Evolutionary conservation across 768 basidiomycete genomes (phyloP).

Genomic region (Tulasnella sp.): DNA sequence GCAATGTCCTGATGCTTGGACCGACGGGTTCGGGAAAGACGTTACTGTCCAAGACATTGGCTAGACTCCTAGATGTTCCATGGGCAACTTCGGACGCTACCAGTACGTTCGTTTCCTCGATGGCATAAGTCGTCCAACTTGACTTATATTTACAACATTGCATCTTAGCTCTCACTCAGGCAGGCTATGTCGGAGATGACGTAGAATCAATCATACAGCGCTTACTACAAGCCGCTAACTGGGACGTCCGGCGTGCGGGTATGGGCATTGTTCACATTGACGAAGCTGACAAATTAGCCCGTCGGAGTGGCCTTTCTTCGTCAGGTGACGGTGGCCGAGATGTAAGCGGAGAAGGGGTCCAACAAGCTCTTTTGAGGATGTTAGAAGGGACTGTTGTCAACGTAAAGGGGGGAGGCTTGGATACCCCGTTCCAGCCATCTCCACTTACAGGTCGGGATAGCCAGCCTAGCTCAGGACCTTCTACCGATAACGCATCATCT

Average conservation of each 20-base stretch:
- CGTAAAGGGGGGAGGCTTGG: slow-evolving; percentile 45
- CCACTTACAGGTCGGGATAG: neutral
- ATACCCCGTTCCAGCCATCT: slow-evolving; percentile 10
- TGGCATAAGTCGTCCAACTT: neutral
- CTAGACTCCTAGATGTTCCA: slow-evolving; percentile 80
- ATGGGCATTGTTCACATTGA: slow-evolving; percentile 94
- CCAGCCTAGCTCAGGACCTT: neutral
- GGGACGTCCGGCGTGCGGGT: slow-evolving; percentile 75
- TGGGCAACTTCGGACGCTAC: slow-evolving; percentile 93
- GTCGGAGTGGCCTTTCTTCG: slow-evolving; percentile 23
- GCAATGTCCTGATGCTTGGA: slow-evolving; percentile 85
- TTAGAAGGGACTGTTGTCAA: slow-evolving; percentile 83
- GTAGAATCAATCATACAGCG: slow-evolving; percentile 86
- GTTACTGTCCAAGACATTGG: slow-evolving; percentile 79
- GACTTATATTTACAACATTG: neutral
- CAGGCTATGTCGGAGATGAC: slow-evolving; percentile 80
- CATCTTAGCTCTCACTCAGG: slow-evolving; percentile 74
- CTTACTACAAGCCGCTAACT: slow-evolving; percentile 83
- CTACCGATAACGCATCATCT: neutral
- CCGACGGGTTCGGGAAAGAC: slow-evolving; percentile 91
- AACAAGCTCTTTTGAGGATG: slow-evolving; percentile 84
- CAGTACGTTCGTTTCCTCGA: neutral
- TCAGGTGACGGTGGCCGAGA: slow-evolving; percentile 47
- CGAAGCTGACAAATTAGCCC: slow-evolving; percentile 86
- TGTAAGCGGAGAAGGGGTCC: slow-evolving; percentile 92